phyloP scores from a whole-genome alignment of 2,329 filamentous ascomycete genomes.

The Apiospora marii region DNA sequence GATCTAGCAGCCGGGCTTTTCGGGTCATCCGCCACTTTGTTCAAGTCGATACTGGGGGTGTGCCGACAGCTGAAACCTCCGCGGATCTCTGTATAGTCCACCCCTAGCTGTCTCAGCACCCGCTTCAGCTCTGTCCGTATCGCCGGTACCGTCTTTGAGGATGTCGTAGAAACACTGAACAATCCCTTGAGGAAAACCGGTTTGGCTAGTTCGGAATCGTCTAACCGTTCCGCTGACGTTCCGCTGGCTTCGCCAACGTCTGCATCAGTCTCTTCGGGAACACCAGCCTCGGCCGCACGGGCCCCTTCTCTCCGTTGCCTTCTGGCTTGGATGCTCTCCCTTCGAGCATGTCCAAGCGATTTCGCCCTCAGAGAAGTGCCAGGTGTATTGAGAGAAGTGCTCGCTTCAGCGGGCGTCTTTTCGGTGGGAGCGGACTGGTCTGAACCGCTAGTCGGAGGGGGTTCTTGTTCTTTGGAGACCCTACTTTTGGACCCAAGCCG shows the following conservation, averaged over 20 bases:
- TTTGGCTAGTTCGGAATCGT: constrained; percentile 82
- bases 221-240: constrained; percentile 66
- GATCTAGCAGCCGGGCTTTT: constrained; percentile 64
- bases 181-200: constrained; percentile 95
- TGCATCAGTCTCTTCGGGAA: constrained; percentile 89
- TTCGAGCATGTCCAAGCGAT: constrained; percentile 85
- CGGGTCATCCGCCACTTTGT: constrained; percentile 72
- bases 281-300: constrained; percentile 77
- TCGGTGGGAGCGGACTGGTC: constrained; percentile 73
- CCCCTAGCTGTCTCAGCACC: constrained; percentile 84
- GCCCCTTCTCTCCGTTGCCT: constrained; percentile 76
- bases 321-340: constrained; percentile 91
- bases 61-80: constrained; percentile 93
- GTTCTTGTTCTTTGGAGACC: constrained; percentile 64
- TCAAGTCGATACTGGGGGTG: constrained; percentile 86
- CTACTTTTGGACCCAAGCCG: constrained; percentile 56
- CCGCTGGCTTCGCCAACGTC: constrained; percentile 73
- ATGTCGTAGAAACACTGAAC: constrained; percentile 97
- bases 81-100: constrained; percentile 92
- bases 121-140: constrained; percentile 92
- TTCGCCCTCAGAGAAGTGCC: constrained; percentile 78
- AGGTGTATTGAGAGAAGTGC: constrained; percentile 59
- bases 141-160: constrained; percentile 83
- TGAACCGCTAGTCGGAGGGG: constrained; percentile 79
- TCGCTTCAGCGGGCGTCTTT: constrained; percentile 59